Conservation (phyloP, 345 rosid genomes). For the Abelmoschus esculentus region DNA sequence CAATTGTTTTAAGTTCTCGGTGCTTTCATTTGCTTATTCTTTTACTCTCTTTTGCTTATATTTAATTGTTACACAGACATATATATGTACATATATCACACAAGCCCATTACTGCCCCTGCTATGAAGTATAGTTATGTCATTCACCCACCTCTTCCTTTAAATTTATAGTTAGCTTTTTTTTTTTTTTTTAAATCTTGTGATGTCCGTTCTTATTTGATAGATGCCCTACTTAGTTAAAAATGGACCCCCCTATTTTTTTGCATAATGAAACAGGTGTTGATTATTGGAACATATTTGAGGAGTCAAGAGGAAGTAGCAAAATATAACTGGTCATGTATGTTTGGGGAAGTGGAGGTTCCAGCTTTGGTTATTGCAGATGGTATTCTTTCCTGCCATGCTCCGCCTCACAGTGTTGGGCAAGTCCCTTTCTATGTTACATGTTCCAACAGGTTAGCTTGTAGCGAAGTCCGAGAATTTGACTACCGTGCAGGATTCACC, state of each 20-base stretch:
- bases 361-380: conserved; percentile 60
- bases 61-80: too few relatives aligned
- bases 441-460: conserved; percentile 89
- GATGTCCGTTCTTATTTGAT: neutral
- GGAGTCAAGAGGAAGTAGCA: conserved; percentile 44
- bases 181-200: neutral
- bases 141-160: neutral
- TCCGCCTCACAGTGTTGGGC: conserved; percentile 62
- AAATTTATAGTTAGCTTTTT: neutral
- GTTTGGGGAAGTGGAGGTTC: conserved; percentile 97
- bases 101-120: too few relatives aligned
- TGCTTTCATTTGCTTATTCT: conserved; percentile 11
- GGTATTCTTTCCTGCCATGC: conserved; percentile 71
- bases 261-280: conserved; percentile 42
- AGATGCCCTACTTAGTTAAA: neutral
- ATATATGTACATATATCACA: neutral
- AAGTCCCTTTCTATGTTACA: conserved; percentile 80
- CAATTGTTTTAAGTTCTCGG: neutral
- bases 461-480: conserved; percentile 93
- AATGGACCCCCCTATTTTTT: neutral
- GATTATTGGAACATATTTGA: conserved; percentile 62
- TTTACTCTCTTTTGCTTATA: neutral
- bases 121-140: neutral
- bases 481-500: conserved; percentile 44
- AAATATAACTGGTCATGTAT: conserved; percentile 82